phyloP scores from a whole-genome alignment of 2,329 filamentous ascomycete species.

The Ophiostoma piceae region DNA sequence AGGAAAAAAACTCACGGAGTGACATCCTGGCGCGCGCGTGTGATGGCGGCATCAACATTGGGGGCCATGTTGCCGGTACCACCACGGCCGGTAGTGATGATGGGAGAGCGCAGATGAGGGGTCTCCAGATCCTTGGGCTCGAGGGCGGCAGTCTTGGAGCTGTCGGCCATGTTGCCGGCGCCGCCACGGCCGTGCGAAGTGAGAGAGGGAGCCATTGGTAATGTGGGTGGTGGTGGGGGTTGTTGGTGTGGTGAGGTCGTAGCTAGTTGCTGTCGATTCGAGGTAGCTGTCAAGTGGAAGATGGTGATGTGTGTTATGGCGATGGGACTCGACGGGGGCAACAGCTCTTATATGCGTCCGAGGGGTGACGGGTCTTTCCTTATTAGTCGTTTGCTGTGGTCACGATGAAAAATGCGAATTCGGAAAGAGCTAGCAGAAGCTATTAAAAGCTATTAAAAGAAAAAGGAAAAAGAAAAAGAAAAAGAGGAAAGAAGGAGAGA shows the following conservation, averaged over 20 bases:
- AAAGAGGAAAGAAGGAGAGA: constrained; percentile 1
- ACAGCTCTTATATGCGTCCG: neutral
- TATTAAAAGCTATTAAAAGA: neutral
- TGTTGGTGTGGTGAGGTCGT: neutral
- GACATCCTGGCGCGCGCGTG: constrained; percentile 78
- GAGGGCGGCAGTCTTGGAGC: constrained; percentile 43
- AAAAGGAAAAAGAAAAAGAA: constrained; percentile 13
- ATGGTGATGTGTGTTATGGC: neutral
- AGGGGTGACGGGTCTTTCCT: neutral
- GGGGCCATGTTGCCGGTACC: constrained; percentile 82
- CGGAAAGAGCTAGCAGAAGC: neutral
- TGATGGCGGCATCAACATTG: constrained; percentile 65
- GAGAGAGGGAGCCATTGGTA: constrained; percentile 37
- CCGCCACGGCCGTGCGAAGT: constrained; percentile 71
- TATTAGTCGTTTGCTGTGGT: constrained; percentile 16
- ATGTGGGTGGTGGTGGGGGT: neutral
- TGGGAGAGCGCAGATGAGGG: constrained; percentile 73
- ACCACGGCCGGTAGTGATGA: constrained; percentile 85
- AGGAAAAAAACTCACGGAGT: constrained; percentile 50
- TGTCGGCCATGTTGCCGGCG: constrained; percentile 66
- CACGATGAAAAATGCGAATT: neutral
- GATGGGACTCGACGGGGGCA: neutral
- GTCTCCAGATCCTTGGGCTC: constrained; percentile 66
- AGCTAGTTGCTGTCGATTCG: neutral
- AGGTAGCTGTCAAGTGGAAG: neutral